Evolutionary conservation across 257 asterid species (phyloP).

Genomic region (Paraleonurus japonicus): DNA sequence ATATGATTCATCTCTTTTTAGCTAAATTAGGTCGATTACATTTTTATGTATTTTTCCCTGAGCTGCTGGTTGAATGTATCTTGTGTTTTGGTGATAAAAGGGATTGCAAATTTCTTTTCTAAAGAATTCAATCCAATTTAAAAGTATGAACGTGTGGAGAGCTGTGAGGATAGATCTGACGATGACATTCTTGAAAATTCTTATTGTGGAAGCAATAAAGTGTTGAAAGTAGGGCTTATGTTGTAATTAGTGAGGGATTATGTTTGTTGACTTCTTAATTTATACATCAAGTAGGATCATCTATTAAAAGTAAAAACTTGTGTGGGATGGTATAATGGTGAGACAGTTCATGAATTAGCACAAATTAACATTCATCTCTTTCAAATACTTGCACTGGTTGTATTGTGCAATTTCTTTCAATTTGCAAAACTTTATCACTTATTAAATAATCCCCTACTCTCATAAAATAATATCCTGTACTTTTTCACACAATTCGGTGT

Average conservation of each 20-base stretch:
- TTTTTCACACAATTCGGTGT: too few species aligned
- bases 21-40: neutral
- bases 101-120: neutral
- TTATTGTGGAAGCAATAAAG: neutral
- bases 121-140: too few species aligned
- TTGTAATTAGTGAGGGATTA: neutral
- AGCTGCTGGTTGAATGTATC: neutral
- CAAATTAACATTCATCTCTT: too few species aligned
- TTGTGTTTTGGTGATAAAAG: neutral
- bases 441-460: too few species aligned
- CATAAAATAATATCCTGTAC: too few species aligned
- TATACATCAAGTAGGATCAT: neutral
- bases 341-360: too few species aligned
- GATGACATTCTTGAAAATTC: neutral
- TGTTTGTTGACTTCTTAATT: neutral
- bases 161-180: slow-evolving; percentile 27
- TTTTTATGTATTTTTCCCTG: neutral
- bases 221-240: slow-evolving; percentile 8
- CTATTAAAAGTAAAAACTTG: too few species aligned
- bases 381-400: too few species aligned
- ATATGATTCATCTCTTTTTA: neutral
- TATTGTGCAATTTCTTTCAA: too few species aligned
- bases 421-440: too few species aligned
- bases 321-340: too few species aligned
- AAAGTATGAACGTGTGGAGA: too few species aligned